A percentile compares a stretch with the other conserved stretches of the same genome.
phyloP scores from a whole-genome alignment of 768 basidiomycete genomes.

The Lyophyllum atratum region DNA sequence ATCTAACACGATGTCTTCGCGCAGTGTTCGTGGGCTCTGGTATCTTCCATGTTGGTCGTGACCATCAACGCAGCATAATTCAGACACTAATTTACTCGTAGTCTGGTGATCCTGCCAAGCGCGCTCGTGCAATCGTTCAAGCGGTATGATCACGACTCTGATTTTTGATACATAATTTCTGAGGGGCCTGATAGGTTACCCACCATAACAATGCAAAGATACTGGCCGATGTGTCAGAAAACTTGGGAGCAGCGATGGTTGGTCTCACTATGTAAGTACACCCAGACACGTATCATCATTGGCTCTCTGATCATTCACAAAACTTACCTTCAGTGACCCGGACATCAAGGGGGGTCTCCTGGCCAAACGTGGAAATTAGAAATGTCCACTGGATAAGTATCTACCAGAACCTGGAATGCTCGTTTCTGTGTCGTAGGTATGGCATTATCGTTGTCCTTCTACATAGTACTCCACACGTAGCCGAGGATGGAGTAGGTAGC shows the following conservation, averaged over 20 bases:
- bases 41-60: conserved; percentile 81
- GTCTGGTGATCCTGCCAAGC: conserved; percentile 92
- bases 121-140: conserved; percentile 95
- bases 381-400: not conserved
- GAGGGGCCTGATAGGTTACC: conserved; percentile 58
- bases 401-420: not conserved
- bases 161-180: conserved; percentile 6
- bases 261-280: conserved; percentile 82
- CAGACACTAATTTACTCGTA: conserved; percentile 27
- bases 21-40: conserved; percentile 97
- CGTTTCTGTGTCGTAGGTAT: not conserved
- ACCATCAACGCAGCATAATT: not conserved
- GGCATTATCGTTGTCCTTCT: too few relatives aligned
- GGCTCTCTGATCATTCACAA: conserved; percentile 3
- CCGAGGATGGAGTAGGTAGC: not conserved
- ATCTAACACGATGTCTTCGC: conserved; percentile 8
- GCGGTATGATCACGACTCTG: conserved; percentile 53
- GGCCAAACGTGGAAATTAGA: conserved; percentile 69
- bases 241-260: conserved; percentile 92
- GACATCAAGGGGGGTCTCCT: conserved; percentile 71
- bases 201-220: conserved; percentile 95
- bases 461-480: not conserved
- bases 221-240: conserved; percentile 87
- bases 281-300: not conserved
- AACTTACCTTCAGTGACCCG: conserved; percentile 45